Evolutionary conservation across 1,284 basidiomycete species (phyloP).

Genomic region (Cryptococcus sp.): DNA sequence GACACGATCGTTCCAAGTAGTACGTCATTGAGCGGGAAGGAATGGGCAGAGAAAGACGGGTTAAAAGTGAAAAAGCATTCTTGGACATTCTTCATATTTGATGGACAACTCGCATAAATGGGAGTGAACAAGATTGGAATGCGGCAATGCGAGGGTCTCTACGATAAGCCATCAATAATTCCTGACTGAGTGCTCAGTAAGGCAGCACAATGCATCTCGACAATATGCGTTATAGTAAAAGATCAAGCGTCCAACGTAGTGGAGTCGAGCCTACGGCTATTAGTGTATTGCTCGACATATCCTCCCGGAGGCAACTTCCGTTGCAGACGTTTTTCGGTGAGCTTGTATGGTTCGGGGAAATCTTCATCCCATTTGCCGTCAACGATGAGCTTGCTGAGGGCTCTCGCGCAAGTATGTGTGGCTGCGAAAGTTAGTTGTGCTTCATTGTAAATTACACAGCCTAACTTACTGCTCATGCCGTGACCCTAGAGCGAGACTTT

Average conservation of each 20-base stretch:
- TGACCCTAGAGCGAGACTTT: constrained; percentile 8
- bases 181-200: too few relatives aligned
- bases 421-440: neutral
- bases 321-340: neutral
- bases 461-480: constrained; percentile 17
- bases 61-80: constrained; percentile 40
- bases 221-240: too few relatives aligned
- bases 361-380: constrained; percentile 24
- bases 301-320: neutral
- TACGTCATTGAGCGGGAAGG: constrained; percentile 16
- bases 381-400: constrained; percentile 22
- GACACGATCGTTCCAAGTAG: constrained; percentile 30
- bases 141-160: too few relatives aligned
- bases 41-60: constrained; percentile 23
- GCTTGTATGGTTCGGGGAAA: constrained; percentile 2
- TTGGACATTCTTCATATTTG: constrained; percentile 43
- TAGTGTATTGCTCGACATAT: too few relatives aligned
- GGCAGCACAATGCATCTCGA: too few relatives aligned
- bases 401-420: constrained; percentile 21
- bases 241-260: too few relatives aligned
- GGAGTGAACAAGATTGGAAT: too few relatives aligned
- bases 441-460: neutral
- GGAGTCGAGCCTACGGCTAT: too few relatives aligned
- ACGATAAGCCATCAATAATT: too few relatives aligned
- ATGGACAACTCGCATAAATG: constrained; percentile 3